Evolutionary conservation across 495 filamentous ascomycete species (phyloP), one percentile per base, ranked within the genome.

Genomic region (Aspergillus haitiensis): DNA sequence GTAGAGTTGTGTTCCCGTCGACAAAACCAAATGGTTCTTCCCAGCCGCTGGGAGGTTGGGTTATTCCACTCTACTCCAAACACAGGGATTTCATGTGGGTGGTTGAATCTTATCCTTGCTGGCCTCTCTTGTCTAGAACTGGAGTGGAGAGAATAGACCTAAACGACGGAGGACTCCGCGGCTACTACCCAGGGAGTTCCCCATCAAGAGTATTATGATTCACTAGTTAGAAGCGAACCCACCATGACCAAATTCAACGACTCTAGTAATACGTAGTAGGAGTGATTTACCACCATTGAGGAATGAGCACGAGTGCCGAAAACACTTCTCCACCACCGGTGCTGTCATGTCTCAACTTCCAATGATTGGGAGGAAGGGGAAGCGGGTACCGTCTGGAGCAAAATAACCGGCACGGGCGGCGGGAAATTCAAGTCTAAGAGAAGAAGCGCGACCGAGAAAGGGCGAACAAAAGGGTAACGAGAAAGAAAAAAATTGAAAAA

Each of bases 291-390:
- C 55, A 33, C 35, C 46, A 45, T 40, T 45, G 48, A 55, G 50
- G 45, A 56, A 59, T 15, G 5, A 11, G 57, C 62, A 64, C 62
- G 62, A 61, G 62, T 64, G 35, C 35, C 42, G 39, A 57, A 52
- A 46, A 50, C 36, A 45, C 59, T 37, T 34, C 52, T 54, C 62
- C 53, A 55, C 58, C 50, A 40, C 54, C 57, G 58, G 54, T 48
- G 62, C 62, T 64, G 62, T 64, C 62, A 64, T 61, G 62, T 27
- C 18, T 18, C 31, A 16, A 44, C 40, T 39, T 18, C 62, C 62
- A 61, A 64, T 64, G 21, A 27, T 27, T 27, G 53, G 55, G 21
- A n/a, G n/a, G 0, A 9, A 27, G 12, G 34, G 47, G 16, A 37
- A 40, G 54, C 60, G 60, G 60, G 60, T 58, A 63, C 60, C 21